These are phyloP conservation scores for Leccinum disarticulatum DNA, from an alignment of 768 basidiomycete species.

Conservation along the genomic window DNA sequence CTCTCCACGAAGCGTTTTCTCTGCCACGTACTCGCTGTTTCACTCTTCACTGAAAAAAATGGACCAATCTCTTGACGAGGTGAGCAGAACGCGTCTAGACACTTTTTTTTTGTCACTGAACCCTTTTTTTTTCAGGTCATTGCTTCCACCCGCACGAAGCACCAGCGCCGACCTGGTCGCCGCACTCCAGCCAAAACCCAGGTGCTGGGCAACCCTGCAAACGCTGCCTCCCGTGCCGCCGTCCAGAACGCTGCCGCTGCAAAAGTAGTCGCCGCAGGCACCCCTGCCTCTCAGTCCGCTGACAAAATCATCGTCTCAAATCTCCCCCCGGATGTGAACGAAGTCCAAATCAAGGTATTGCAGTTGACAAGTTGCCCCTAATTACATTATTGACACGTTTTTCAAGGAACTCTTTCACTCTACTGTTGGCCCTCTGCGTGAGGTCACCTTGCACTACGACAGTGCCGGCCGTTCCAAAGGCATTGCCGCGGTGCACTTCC, in stretches of 20 bases:
- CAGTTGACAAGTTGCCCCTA: not conserved
- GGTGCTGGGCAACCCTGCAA: slow-evolving; percentile 56
- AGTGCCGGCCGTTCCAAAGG: slow-evolving; percentile 86
- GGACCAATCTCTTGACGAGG: slow-evolving; percentile 86
- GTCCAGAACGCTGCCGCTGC: slow-evolving; percentile 42
- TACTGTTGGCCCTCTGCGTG: slow-evolving; percentile 84
- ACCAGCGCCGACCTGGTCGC: slow-evolving; percentile 38
- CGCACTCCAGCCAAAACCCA: slow-evolving; percentile 52
- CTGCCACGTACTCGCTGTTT: not conserved
- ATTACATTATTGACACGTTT: slow-evolving; percentile 5
- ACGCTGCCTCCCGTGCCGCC: slow-evolving; percentile 54
- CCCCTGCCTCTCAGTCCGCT: slow-evolving; percentile 42
- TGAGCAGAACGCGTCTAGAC: slow-evolving; percentile 35
- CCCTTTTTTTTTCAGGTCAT: slow-evolving; percentile 54
- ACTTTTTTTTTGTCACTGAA: slow-evolving; percentile 11
- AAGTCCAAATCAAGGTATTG: slow-evolving; percentile 86
- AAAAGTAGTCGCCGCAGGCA: slow-evolving; percentile 41
- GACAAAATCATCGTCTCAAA: slow-evolving; percentile 97
- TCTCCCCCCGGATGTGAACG: slow-evolving; percentile 90
- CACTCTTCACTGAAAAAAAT: slow-evolving; percentile 42
- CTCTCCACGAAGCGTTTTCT: slow-evolving; percentile 1
- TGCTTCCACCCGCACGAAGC: slow-evolving; percentile 51
- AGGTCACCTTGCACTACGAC: slow-evolving; percentile 86
- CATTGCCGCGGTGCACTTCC: slow-evolving; percentile 83
- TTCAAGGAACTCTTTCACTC: slow-evolving; percentile 86